A percentile compares a stretch with the other conserved stretches of the same genome.
Evolutionary conservation across 768 basidiomycete species (phyloP).

Genomic region (Udeniomyces megalosporus): DNA sequence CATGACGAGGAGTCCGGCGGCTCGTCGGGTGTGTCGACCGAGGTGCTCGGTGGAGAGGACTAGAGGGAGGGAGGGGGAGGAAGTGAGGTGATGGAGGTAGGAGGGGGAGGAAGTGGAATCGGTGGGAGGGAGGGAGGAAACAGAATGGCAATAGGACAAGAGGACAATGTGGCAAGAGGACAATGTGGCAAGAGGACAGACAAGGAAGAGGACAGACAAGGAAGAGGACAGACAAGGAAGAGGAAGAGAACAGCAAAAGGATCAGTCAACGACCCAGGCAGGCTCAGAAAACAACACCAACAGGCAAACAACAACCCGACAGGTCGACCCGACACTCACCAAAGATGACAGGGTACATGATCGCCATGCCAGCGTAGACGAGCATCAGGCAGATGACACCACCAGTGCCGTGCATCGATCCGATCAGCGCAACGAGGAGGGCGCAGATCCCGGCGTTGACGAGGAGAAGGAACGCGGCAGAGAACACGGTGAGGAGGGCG

Average conservation of each 20-base stretch:
- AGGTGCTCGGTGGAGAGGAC: slow-evolving; percentile 26
- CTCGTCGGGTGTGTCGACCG: slow-evolving; percentile 30
- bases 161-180: no score
- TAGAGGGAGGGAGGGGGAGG: no score
- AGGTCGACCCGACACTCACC: no score
- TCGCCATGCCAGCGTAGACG: slow-evolving; percentile 59
- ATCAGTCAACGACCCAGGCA: no score
- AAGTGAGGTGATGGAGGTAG: no score
- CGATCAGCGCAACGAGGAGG: slow-evolving; percentile 39
- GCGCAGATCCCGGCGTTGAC: slow-evolving; percentile 41
- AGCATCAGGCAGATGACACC: slow-evolving; percentile 48
- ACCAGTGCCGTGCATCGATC: slow-evolving; percentile 38
- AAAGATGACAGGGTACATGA: slow-evolving; percentile 20
- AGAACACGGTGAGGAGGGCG: slow-evolving; percentile 43
- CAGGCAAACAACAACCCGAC: no score
- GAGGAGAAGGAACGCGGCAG: slow-evolving; percentile 47
- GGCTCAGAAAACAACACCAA: no score
- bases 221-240: no score
- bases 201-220: no score
- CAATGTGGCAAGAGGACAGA: no score
- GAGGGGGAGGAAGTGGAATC: neutral
- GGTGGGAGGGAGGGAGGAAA: no score
- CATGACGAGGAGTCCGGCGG: slow-evolving; percentile 27
- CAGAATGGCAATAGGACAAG: neutral
- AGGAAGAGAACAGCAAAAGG: no score